These are phyloP conservation scores for Asterochloris sp. DNA, from an alignment of 139 green algal genomes.

Conservation along the genomic window DNA sequence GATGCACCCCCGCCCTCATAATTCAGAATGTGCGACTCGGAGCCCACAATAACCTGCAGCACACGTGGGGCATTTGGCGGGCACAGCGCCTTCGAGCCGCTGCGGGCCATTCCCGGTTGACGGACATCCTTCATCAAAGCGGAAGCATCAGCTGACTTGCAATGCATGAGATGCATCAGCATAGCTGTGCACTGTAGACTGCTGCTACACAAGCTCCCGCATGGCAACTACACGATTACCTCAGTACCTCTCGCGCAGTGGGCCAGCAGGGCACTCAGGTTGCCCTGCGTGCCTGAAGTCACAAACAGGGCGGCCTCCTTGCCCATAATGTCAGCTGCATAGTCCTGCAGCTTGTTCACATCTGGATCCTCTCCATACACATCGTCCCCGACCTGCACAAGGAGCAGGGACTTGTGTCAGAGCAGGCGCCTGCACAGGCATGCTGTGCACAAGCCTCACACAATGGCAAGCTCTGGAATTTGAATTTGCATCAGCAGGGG, in stretches of 20 bases:
- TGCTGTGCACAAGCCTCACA: neutral
- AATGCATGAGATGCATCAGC: neutral
- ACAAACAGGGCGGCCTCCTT: constrained; percentile 73
- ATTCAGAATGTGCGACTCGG: constrained; percentile 47
- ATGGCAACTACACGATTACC: neutral
- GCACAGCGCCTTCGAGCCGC: no score
- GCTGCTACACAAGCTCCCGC: no score
- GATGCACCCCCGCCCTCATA: constrained; percentile 55
- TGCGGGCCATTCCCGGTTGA: no score
- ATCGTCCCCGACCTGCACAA: constrained; percentile 70
- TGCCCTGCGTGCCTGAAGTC: constrained; percentile 75
- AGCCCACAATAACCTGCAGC: constrained; percentile 46
- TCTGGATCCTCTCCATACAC: constrained; percentile 75
- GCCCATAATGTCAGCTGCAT: constrained; percentile 54
- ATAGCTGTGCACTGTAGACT: neutral
- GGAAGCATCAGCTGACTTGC: neutral
- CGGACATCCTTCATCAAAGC: no score
- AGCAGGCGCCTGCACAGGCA: neutral
- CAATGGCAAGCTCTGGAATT: neutral
- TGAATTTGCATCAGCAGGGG: neutral
- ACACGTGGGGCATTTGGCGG: neutral
- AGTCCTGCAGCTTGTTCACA: constrained; percentile 50
- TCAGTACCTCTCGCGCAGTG: constrained; percentile 23
- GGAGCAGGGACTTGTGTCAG: neutral
- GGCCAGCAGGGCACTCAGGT: constrained; percentile 60